Base-by-base conservation (phyloP, 1,139 yeast genomes). In the Pichia kudriavzevii region DNA sequence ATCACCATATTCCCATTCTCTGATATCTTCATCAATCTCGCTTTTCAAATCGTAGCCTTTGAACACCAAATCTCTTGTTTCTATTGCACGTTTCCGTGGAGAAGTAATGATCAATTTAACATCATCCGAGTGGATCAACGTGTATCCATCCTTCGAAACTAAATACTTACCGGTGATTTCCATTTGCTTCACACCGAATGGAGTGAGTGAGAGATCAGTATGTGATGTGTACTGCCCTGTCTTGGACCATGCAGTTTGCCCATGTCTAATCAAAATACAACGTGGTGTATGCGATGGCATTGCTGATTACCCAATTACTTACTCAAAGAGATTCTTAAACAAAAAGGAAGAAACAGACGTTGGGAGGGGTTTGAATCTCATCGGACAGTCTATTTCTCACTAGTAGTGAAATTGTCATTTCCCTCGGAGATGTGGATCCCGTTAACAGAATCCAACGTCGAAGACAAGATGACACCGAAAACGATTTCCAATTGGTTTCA, bases 1-100 rank as follows among this genome's bases (percentile, higher is more conserved):
- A 50, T 83, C 93, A 47, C 97, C 97, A 53, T 88, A 88, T 48
- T 84, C 93, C 96, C 97, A 88, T 61, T 88, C 97, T 45, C 93
- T 69, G 34, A 85, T 60, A 49, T 79, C 80, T 33, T 81, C 75
- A 44, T 81, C 88, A 14, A 72, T 72, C 30, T 62, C 58, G 26
- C 8, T 28, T 16, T 36, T 83, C 56, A 13, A 58, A 48, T 41
- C n/a, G 4, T 19, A 12, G 3, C 12, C 10, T 4, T 66, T 70
- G 29, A 76, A 57, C 22, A 81, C 60, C 40, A 79, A 59, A 15
- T 79, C 69, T 34, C 74, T 72, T 0, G 97, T 88, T 46, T 76
- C 76, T 41, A 67, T 65, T 3, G 97, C 96, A 46, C 97, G 70
- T 19, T 51, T 59, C 46, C 96, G 70, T 22, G 97, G 97, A 2